These are phyloP conservation scores for Phytophthora vignae DNA, from an alignment of 352 stramenopile genomes.

Conservation along the genomic window DNA sequence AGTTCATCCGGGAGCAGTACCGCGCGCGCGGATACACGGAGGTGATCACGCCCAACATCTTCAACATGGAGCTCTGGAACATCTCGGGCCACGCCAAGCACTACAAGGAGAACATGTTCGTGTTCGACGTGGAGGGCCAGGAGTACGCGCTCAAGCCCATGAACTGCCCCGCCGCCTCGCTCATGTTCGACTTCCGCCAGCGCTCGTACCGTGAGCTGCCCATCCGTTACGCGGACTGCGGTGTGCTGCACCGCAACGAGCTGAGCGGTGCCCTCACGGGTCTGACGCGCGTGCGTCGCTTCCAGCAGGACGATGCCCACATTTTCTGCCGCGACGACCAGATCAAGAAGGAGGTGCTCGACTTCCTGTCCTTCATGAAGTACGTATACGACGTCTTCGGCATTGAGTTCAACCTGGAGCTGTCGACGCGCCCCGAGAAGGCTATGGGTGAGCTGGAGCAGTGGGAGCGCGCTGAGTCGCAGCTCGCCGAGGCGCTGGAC, in stretches of 20 bases:
- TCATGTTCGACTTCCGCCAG: constrained; percentile 96
- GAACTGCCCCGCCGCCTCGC: constrained; percentile 99
- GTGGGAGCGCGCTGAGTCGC: constrained; percentile 88
- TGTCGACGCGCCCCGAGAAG: constrained; percentile 97
- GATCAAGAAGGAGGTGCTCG: constrained; percentile 88
- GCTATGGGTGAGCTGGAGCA: constrained; percentile 94
- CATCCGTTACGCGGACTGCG: constrained; percentile 98
- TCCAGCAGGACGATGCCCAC: constrained; percentile 98
- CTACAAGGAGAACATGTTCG: constrained; percentile 99
- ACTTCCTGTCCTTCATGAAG: constrained; percentile 97
- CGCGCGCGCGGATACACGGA: constrained; percentile 84
- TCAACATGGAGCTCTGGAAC: constrained; percentile 98
- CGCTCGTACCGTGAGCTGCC: constrained; percentile 97
- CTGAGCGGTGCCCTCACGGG: constrained; percentile 95
- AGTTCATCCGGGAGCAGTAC: constrained; percentile 95
- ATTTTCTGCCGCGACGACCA: constrained; percentile 99
- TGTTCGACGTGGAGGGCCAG: constrained; percentile 96
- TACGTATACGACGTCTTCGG: constrained; percentile 98
- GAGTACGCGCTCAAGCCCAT: constrained; percentile 98
- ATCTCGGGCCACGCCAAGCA: constrained; percentile 96
- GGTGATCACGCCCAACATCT: constrained; percentile 98
- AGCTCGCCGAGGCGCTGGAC: constrained; percentile 94
- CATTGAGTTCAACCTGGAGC: constrained; percentile 98
- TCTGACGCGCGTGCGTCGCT: constrained; percentile 96
- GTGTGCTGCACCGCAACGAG: constrained; percentile 98